A percentile compares a stretch with the other conserved stretches of the same genome.
Conservation (phyloP, 441 rosid species). For the Syzygium malaccense region DNA sequence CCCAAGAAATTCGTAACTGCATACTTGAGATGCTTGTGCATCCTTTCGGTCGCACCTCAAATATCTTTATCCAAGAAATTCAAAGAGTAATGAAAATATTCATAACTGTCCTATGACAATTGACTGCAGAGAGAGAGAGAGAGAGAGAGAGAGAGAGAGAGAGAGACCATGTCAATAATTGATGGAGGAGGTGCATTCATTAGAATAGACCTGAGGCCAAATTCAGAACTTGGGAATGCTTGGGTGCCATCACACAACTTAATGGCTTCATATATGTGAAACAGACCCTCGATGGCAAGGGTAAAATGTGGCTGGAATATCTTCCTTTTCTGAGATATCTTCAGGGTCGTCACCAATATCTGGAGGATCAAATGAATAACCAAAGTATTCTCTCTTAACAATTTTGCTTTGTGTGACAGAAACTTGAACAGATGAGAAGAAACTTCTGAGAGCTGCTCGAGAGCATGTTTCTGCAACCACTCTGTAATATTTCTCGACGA, state of each 20-base stretch:
- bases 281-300: slow-evolving; percentile 51
- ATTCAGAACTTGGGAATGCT: slow-evolving; percentile 32
- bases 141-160: slow-evolving; percentile 7
- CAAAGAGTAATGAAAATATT: background rate
- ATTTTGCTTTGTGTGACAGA: slow-evolving; percentile 36
- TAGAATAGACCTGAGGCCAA: slow-evolving; percentile 56
- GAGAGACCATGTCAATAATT: slow-evolving; percentile 51
- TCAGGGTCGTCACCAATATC: slow-evolving; percentile 46
- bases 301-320: slow-evolving; percentile 72
- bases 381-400: slow-evolving; percentile 31
- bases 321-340: slow-evolving; percentile 69
- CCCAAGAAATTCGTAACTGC: background rate
- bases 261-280: slow-evolving; percentile 48
- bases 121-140: background rate
- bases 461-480: slow-evolving; percentile 72
- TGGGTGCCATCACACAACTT: slow-evolving; percentile 19
- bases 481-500: slow-evolving; percentile 44
- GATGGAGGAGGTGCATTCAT: slow-evolving; percentile 65
- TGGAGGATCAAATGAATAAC: slow-evolving; percentile 36
- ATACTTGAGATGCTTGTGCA: background rate
- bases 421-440: slow-evolving; percentile 57
- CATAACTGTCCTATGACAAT: background rate
- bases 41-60: background rate
- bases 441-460: slow-evolving; percentile 73
- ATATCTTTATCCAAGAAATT: background rate